Evolutionary conservation across 768 basidiomycete species (phyloP), one percentile per base, ranked within the genome.

Genomic region (Mycena metata): DNA sequence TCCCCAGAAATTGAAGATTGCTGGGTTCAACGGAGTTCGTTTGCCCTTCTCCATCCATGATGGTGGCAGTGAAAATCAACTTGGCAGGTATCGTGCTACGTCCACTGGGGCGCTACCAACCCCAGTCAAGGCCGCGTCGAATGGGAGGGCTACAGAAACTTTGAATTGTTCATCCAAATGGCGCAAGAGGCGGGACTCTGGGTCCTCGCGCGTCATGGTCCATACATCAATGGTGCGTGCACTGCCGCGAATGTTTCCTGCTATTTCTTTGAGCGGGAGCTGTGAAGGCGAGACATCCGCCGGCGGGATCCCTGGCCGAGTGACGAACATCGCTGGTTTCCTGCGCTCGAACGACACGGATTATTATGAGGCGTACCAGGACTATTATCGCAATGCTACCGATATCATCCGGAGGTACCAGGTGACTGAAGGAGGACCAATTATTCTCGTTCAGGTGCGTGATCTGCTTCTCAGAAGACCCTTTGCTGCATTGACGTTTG

Each of bases 271-370:
- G n/a, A 30, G 3, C 3, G 30, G 30, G 30, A 30, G 33, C 33
- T 45, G 16, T 54, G 30, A 52, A 66, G 65, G 41, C 65, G 65
- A 66, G 41, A 60, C 65, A 52, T 60, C 65, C 42, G 65, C 65
- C 17, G 65, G 65, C 58, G 65, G 65, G 39, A 66, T 66, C 58
- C 65, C 65, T 21, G 65, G 65, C 16, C 65, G 65, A 36, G 65
- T 66, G 30, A 66, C 65, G 30, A 66, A 66, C 43, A 66, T 66
- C 11, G 65, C 65, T 15, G 65, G 65, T 42, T 66, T 66, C 65
- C 58, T 66, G 39, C 65, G 65, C 51, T 66, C 65, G 35, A 66
- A 66, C 50, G 65, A 66, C 65, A 52, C 65, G 42, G 65, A 66
- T 41, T 66, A 54, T 42, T 66, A 60, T 24, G 65, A 66, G 43